phyloP scores from a whole-genome alignment of 176 grass and related monocot species.

The Chloris gayana region DNA sequence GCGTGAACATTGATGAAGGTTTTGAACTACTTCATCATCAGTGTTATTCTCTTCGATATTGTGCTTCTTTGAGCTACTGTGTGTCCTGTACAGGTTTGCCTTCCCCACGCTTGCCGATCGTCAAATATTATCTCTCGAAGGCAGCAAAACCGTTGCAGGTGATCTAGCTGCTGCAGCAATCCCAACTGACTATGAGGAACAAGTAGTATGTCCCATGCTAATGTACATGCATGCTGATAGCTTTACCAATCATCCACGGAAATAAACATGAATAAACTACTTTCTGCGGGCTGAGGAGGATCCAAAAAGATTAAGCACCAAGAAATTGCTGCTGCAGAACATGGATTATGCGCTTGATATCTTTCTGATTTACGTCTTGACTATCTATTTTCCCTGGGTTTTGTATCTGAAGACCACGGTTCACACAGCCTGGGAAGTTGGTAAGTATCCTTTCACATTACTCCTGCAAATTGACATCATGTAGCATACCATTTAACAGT shows the following conservation, averaged over 20 bases:
- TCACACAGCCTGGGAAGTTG: conserved; percentile 71
- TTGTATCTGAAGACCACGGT: conserved; percentile 89
- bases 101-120: conserved; percentile 53
- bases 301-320: conserved; percentile 68
- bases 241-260: neutral
- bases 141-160: conserved; percentile 60
- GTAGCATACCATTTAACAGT: neutral
- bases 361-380: conserved; percentile 87
- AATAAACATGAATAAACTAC: neutral
- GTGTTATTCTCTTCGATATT: conserved; percentile 16
- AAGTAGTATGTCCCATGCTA: conserved; percentile 16
- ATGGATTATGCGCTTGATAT: conserved; percentile 63
- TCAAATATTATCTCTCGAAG: conserved; percentile 67
- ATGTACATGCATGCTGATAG: neutral
- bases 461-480: neutral
- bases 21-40: neutral
- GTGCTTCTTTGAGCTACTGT: conserved; percentile 20
- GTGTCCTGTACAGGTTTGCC: conserved; percentile 16
- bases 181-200: conserved; percentile 22
- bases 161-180: conserved; percentile 69
- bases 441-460: conserved; percentile 29
- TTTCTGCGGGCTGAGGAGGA: conserved; percentile 73
- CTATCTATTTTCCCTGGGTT: conserved; percentile 94
- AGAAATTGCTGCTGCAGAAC: conserved; percentile 68
- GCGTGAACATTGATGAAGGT: neutral